Percentiles rank a stretch among this genome's conserved stretches.
Evolutionary conservation across 2,329 filamentous ascomycete genomes (phyloP).

Genomic region (Dactylonectria estremocensis): DNA sequence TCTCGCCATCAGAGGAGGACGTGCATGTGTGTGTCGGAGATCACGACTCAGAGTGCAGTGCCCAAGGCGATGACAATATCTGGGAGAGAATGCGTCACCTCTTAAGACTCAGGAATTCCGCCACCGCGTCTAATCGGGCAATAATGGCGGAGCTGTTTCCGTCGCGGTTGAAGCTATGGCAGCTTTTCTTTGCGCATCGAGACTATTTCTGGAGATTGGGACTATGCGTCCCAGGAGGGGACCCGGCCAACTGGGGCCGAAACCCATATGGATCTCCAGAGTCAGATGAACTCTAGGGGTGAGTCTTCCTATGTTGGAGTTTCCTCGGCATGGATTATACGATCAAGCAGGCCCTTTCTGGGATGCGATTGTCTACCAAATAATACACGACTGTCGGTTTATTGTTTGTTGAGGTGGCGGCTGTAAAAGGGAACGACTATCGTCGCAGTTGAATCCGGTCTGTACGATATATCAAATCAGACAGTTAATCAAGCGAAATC

Average conservation of each 20-base stretch:
- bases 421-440: neutral
- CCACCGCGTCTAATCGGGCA: constrained; percentile 41
- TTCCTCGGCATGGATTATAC: constrained; percentile 15
- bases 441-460: neutral
- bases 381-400: neutral
- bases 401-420: neutral
- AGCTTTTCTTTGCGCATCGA: constrained; percentile 91
- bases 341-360: constrained; percentile 22
- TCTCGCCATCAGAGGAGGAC: constrained; percentile 79
- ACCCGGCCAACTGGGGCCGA: constrained; percentile 77
- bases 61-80: constrained; percentile 65
- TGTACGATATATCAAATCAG: neutral
- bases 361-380: neutral
- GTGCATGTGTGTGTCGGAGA: constrained; percentile 81
- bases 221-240: constrained; percentile 87
- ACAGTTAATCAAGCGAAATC: constrained; percentile 16
- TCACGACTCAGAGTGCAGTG: constrained; percentile 80
- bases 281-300: constrained; percentile 56
- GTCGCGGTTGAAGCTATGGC: constrained; percentile 83
- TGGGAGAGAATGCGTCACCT: constrained; percentile 47
- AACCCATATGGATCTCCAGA: constrained; percentile 61
- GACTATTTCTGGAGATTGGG: constrained; percentile 98
- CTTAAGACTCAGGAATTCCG: constrained; percentile 41
- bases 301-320: constrained; percentile 2
- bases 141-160: constrained; percentile 64